phyloP scores from a whole-genome alignment of 345 rosid genomes.

The Gossypium ekmanianum region DNA sequence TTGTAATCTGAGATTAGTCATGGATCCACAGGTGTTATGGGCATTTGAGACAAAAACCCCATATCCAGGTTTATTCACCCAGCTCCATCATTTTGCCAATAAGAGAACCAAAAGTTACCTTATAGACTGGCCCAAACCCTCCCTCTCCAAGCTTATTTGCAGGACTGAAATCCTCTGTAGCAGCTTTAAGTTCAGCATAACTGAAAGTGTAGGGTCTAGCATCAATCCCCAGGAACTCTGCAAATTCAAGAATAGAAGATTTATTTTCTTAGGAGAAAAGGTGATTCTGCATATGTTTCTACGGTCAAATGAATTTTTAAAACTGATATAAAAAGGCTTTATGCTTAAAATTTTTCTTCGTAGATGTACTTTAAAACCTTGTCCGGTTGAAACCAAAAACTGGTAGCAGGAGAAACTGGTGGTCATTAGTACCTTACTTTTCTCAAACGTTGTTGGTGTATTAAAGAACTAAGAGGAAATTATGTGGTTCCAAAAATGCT shows the following conservation, averaged over 20 bases:
- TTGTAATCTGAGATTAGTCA: not conserved
- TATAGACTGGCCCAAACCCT: slow-evolving; percentile 75
- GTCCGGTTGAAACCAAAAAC: not conserved
- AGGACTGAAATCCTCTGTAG: slow-evolving; percentile 57
- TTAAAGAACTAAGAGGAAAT: not conserved
- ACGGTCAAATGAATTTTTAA: not conserved
- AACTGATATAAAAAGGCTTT: not conserved
- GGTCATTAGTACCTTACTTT: not conserved
- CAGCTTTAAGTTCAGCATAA: slow-evolving; percentile 53
- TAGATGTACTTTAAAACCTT: not conserved
- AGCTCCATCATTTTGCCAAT: not conserved
- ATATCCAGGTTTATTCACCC: not conserved
- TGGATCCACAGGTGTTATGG: not conserved
- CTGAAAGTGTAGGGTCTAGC: slow-evolving; percentile 56
- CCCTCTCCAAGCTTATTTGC: slow-evolving; percentile 80
- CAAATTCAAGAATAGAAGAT: slow-evolving; percentile 7
- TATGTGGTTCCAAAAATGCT: not conserved
- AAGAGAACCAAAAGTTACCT: slow-evolving; percentile 34
- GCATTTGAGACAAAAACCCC: not conserved
- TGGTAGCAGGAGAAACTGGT: slow-evolving; percentile 1
- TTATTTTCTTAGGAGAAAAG: not conserved
- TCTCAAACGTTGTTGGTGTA: not conserved
- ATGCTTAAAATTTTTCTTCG: not conserved
- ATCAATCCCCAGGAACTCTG: slow-evolving; percentile 53
- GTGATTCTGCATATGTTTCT: not conserved